phyloP scores from a whole-genome alignment of 345 rosid species.

The Aurinia saxatilis region DNA sequence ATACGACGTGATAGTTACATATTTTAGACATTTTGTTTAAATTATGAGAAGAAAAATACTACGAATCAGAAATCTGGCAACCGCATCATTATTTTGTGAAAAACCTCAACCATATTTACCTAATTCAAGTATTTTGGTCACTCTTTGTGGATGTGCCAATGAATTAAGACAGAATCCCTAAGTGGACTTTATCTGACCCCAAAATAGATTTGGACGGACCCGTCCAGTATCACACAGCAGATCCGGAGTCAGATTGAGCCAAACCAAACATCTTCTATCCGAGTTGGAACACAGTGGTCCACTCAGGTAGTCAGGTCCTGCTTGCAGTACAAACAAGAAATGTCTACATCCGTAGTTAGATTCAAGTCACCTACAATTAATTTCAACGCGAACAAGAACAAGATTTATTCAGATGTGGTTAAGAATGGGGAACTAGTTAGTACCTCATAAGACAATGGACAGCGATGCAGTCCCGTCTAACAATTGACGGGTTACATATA shows the following conservation, averaged over 20 bases:
- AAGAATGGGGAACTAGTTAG: slow-evolving; percentile 3
- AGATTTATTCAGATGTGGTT: not conserved
- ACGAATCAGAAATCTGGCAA: no score
- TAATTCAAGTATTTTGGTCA: no score
- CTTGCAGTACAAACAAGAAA: not conserved
- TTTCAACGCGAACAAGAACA: not conserved
- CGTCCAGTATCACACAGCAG: not conserved
- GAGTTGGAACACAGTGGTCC: not conserved
- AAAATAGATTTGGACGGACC: not conserved
- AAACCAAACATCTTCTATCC: slow-evolving; percentile 13
- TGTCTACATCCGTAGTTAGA: not conserved
- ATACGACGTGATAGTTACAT: no score
- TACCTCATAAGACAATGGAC: not conserved
- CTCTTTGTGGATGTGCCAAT: not conserved
- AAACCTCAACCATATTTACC: not conserved
- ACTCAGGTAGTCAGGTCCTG: not conserved
- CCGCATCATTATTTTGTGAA: no score
- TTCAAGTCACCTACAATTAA: not conserved
- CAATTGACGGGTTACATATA: not conserved
- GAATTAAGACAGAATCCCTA: not conserved
- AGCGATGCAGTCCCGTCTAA: not conserved
- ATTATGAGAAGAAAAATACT: no score
- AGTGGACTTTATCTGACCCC: not conserved
- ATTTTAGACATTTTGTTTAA: no score
- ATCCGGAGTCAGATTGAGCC: slow-evolving; percentile 6